Evolutionary conservation across 768 basidiomycete species (phyloP), one percentile per base, ranked within the genome.

Genomic region (Lentinula aciculospora): DNA sequence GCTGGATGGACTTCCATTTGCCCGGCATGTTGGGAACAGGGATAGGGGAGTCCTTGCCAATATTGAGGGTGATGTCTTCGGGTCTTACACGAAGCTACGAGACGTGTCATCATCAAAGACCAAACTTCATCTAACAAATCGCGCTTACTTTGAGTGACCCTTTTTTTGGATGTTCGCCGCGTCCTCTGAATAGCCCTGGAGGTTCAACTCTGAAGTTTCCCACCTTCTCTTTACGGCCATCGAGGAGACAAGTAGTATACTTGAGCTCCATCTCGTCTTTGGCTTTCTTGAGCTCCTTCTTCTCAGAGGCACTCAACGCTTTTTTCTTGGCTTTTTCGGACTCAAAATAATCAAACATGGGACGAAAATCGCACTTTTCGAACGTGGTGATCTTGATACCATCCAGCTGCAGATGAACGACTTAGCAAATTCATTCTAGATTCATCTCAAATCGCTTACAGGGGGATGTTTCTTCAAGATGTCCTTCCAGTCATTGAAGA

Each of bases 151-250:
- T 98, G 51, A 97, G 77, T 39, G 87, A 86, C 17, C 97, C 97
- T 71, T 98, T 98, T 81, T 89, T 95, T 0, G 97, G 97, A 72
- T 99, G 97, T 65, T 98, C 94, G 55, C 97, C 97, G 62, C 97
- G 94, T 60, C 97, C 97, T 70, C 97, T 78, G 74, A 98, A 99
- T 51, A 98, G 74, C n/a, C 96, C 95, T 27, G 97, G 97, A 69
- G 97, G 97, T 79, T 99, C 97, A 53, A 98, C 86, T 63, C 94
- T 82, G 79, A 98, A 98, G 74, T 98, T 99, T 37, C 97, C 97
- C 48, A 98, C 84, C 71, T 98, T 98, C 76, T 99, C 97, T 74
- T 94, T 96, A 54, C 95, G 86, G 12, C 96, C 96, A 66, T 99
- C 94, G 32, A 99, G 82, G n/a, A 86, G 67, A 71, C 96, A 98